Conservation (phyloP, 352 stramenopile genomes). For the Phytophthora litchii region DNA sequence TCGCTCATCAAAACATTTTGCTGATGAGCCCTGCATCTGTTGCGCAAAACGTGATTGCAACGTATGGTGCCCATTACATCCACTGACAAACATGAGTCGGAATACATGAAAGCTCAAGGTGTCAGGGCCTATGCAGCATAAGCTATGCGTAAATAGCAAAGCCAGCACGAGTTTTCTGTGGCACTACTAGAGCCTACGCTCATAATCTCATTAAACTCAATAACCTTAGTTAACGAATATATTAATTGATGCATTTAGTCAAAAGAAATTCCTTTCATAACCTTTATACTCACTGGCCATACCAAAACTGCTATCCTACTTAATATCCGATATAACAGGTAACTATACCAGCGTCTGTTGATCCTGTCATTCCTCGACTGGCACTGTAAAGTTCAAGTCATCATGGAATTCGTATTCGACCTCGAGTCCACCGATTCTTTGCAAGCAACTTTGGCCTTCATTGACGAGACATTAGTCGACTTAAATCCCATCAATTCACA, state of each 20-base stretch:
- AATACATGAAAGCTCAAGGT: too few relatives aligned
- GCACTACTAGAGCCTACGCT: background rate
- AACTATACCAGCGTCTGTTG: background rate
- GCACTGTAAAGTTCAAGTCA: background rate
- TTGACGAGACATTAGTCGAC: constrained; percentile 19
- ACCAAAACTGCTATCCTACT: too few relatives aligned
- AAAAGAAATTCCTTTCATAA: too few relatives aligned
- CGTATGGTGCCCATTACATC: background rate
- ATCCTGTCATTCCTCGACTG: constrained; percentile 12
- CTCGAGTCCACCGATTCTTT: constrained; percentile 23
- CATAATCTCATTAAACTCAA: background rate
- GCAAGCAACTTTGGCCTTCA: constrained; percentile 23
- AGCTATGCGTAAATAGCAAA: background rate
- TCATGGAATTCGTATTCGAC: constrained; percentile 21
- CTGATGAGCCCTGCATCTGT: constrained; percentile 9
- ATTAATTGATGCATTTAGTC: background rate
- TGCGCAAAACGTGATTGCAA: constrained; percentile 8
- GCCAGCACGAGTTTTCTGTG: background rate
- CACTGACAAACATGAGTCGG: background rate
- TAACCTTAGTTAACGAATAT: background rate
- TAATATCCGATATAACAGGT: too few relatives aligned
- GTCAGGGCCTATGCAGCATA: too few relatives aligned
- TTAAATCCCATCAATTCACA: background rate
- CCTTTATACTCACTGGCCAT: too few relatives aligned
- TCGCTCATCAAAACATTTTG: constrained; percentile 15